Evolutionary conservation across 176 grass and related monocot species (phyloP).

Genomic region (Alopecurus myosuroides): DNA sequence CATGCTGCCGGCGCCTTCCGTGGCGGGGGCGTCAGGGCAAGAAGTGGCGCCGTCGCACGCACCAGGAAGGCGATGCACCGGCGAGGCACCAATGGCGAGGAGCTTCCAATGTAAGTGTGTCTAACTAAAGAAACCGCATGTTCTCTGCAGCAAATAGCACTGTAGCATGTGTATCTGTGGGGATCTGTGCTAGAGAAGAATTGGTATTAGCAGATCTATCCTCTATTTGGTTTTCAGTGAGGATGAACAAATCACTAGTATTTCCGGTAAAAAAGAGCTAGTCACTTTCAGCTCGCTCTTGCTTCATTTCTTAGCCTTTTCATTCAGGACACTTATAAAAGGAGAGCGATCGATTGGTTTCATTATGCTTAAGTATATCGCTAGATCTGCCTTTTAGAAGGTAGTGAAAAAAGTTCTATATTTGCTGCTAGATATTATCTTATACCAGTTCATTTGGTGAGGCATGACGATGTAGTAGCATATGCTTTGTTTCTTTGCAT

Average conservation of each 20-base stretch:
- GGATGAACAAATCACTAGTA: neutral
- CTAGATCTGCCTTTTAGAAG: neutral
- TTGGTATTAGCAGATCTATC: constrained; percentile 2
- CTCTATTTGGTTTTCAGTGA: neutral
- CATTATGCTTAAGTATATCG: neutral
- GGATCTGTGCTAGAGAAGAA: neutral
- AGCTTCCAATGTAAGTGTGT: constrained; percentile 34
- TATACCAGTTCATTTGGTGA: neutral
- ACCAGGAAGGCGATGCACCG: constrained; percentile 19
- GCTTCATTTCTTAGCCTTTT: neutral
- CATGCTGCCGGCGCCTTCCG: neutral
- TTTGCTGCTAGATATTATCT: neutral
- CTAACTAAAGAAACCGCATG: neutral
- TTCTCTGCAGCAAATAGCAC: neutral
- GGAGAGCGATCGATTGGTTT: neutral
- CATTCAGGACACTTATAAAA: neutral
- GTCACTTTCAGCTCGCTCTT: neutral
- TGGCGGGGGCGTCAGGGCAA: neutral
- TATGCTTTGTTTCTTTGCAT: neutral
- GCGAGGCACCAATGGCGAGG: constrained; percentile 4
- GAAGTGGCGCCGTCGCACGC: neutral
- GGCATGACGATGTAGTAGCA: neutral
- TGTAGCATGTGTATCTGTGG: neutral
- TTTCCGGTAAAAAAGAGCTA: neutral
- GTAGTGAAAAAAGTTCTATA: neutral